phyloP scores from a whole-genome alignment of 2,329 filamentous ascomycete genomes.

The Calonectria pauciramosa region DNA sequence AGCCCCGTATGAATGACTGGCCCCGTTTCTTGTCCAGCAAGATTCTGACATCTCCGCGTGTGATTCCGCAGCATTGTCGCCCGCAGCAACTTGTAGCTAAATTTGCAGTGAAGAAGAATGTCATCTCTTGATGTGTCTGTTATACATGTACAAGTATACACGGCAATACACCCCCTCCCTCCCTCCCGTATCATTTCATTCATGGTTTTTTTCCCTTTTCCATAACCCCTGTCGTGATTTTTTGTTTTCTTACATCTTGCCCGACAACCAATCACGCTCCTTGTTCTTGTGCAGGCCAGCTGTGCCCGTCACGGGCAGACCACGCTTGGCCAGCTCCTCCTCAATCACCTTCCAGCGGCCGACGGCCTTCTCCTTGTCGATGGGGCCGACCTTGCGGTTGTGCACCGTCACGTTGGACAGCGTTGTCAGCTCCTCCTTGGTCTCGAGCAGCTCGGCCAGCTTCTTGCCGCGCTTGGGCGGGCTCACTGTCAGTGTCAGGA shows the following conservation, averaged over 20 bases:
- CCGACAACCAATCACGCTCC: constrained; percentile 59
- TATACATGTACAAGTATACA: constrained; percentile 51
- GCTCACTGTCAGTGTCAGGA: constrained; percentile 68
- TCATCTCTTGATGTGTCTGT: constrained; percentile 45
- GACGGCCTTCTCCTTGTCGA: constrained; percentile 78
- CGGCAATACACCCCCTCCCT: constrained; percentile 38
- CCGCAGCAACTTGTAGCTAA: too few relatives aligned
- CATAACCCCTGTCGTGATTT: background rate
- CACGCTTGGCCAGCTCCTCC: constrained; percentile 74
- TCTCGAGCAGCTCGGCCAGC: constrained; percentile 72
- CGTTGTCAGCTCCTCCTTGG: constrained; percentile 58
- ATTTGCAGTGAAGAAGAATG: constrained; percentile 24
- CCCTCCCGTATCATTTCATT: constrained; percentile 25
- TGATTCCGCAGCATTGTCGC: background rate
- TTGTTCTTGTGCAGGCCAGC: constrained; percentile 55
- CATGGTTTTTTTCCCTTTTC: background rate
- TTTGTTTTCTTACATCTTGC: constrained; percentile 50
- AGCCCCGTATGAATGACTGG: too few relatives aligned
- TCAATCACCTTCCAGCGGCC: constrained; percentile 87
- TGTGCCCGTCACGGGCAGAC: constrained; percentile 69
- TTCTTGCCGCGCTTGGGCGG: constrained; percentile 71
- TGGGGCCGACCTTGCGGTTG: constrained; percentile 74
- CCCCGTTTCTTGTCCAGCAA: too few relatives aligned
- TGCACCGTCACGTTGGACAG: constrained; percentile 81
- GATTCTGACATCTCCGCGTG: too few relatives aligned